These are phyloP conservation scores for Scopulariopsis brevicaulis DNA, from an alignment of 2,329 filamentous ascomycete species.

Conservation along the genomic window DNA sequence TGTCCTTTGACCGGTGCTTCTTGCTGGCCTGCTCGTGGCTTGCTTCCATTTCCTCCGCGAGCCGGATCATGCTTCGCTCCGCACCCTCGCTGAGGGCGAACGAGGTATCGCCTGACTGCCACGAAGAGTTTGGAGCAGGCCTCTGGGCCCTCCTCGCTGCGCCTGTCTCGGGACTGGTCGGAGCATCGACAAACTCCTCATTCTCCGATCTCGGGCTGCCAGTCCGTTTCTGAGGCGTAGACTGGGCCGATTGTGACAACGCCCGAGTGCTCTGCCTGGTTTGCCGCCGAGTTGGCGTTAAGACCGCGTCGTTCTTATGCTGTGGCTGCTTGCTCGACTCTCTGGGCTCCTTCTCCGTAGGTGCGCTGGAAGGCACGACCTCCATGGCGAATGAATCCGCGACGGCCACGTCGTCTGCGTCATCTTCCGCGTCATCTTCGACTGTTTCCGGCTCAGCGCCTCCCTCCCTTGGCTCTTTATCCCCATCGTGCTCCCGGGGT, in stretches of 20 bases:
- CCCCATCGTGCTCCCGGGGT: background rate
- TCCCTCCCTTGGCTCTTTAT: background rate
- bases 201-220: slow-evolving; percentile 24
- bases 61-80: slow-evolving; percentile 33
- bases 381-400: slow-evolving; percentile 8
- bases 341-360: background rate
- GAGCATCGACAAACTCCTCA: slow-evolving; percentile 38
- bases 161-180: slow-evolving; percentile 25
- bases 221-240: background rate
- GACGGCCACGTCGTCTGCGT: background rate
- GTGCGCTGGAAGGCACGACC: slow-evolving; percentile 17
- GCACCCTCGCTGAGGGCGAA: slow-evolving; percentile 31
- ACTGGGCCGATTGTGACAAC: background rate
- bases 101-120: slow-evolving; percentile 16
- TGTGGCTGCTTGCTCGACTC: slow-evolving; percentile 6
- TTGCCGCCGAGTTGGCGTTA: background rate
- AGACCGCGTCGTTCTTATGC: slow-evolving; percentile 7
- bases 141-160: background rate
- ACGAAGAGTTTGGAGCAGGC: background rate
- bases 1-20: background rate
- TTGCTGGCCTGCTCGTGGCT: background rate
- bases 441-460: slow-evolving; percentile 2
- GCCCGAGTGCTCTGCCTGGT: background rate
- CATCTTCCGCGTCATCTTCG: slow-evolving; percentile 3
- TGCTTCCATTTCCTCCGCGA: slow-evolving; percentile 3